A percentile compares a stretch with the other conserved stretches of the same genome.
phyloP scores from a whole-genome alignment of 805 yeast species.

The Kodamaea hsintzibuensis region DNA sequence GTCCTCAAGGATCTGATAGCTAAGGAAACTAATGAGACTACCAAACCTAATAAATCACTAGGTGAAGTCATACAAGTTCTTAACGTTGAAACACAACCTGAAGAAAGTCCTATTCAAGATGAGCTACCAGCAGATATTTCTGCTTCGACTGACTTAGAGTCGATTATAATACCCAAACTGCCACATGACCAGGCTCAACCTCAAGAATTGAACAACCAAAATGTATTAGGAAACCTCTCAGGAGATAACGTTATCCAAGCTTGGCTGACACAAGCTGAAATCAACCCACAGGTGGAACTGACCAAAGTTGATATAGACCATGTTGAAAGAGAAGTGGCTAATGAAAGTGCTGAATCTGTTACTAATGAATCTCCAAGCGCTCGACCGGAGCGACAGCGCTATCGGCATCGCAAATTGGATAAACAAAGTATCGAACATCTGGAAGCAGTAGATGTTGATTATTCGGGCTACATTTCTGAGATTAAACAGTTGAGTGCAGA shows the following conservation, averaged over 20 bases:
- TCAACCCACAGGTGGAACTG: not conserved
- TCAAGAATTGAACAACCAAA: not conserved
- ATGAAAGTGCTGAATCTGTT: not conserved
- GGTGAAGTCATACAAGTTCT: not conserved
- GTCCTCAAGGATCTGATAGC: conserved; percentile 10
- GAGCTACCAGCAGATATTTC: conserved; percentile 20
- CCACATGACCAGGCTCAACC: not conserved
- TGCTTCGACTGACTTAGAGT: conserved; percentile 16
- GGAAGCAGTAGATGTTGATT: conserved; percentile 8
- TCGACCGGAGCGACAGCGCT: conserved; percentile 7
- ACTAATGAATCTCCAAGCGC: not conserved
- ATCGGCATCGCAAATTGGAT: conserved; percentile 9
- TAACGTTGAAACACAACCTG: not conserved
- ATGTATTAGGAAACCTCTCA: not conserved
- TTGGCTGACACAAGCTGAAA: not conserved
- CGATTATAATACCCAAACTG: not conserved
- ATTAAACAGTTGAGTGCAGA: conserved; percentile 19
- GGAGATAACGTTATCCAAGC: not conserved
- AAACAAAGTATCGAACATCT: conserved; percentile 5
- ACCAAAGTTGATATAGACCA: not conserved
- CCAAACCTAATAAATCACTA: not conserved
- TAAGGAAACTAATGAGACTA: conserved; percentile 13
- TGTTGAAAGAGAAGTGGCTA: not conserved
- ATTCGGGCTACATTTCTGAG: conserved; percentile 18
- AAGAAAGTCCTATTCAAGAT: conserved; percentile 11